phyloP scores from a whole-genome alignment of 1,284 basidiomycete species.

The Sporisorium graminicola region DNA sequence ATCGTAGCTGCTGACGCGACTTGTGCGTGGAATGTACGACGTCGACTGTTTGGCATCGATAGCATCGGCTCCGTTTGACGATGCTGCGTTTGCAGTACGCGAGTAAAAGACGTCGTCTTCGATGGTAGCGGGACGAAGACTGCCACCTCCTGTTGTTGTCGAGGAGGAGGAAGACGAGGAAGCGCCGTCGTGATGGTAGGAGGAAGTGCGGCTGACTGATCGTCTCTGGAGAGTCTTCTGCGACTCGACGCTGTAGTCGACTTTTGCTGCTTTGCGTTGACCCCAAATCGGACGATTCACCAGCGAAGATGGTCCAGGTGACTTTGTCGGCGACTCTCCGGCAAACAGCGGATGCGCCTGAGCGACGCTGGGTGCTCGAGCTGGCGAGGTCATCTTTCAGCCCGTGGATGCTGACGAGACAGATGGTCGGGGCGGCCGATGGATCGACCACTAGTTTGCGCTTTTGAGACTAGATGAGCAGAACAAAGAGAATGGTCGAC shows the following conservation, averaged over 20 bases:
- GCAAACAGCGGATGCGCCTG: slow-evolving; percentile 45
- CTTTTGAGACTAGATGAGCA: neutral
- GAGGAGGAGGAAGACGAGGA: slow-evolving; percentile 5
- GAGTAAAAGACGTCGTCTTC: slow-evolving; percentile 37
- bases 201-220: slow-evolving; percentile 36
- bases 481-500: neutral
- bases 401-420: neutral
- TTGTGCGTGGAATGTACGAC: slow-evolving; percentile 41
- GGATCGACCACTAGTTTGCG: neutral
- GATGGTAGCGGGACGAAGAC: slow-evolving; percentile 22
- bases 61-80: neutral
- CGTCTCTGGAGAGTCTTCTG: slow-evolving; percentile 18
- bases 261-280: slow-evolving; percentile 34
- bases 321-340: slow-evolving; percentile 46
- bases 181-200: slow-evolving; percentile 21
- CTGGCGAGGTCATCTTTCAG: slow-evolving; percentile 30
- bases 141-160: neutral
- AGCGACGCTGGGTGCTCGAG: slow-evolving; percentile 17
- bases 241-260: slow-evolving; percentile 39
- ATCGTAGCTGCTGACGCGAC: slow-evolving; percentile 50
- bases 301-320: slow-evolving; percentile 39
- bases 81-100: neutral
- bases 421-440: neutral
- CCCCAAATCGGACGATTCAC: slow-evolving; percentile 54
- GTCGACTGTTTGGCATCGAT: slow-evolving; percentile 9